These are phyloP conservation scores for Penicillium aurantiogriseum DNA, from an alignment of 2,329 filamentous ascomycete genomes.

Conservation along the genomic window DNA sequence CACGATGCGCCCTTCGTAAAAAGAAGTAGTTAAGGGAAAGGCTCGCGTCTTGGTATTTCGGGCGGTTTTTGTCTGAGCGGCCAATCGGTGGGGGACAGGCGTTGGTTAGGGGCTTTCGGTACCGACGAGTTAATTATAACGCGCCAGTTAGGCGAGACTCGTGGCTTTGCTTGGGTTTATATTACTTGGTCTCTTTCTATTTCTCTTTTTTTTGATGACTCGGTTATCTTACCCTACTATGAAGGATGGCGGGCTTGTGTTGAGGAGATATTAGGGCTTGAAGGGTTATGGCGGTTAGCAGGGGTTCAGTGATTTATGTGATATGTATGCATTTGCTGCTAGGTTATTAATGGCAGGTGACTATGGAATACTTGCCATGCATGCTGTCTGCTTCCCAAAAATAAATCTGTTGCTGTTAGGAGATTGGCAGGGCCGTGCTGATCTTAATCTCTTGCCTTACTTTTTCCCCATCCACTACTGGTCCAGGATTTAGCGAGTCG, in stretches of 20 bases:
- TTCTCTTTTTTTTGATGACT: background rate
- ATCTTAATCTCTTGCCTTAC: conserved; percentile 2
- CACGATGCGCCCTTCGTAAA: conserved; percentile 13
- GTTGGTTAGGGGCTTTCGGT: background rate
- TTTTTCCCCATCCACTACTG: background rate
- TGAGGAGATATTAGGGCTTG: background rate
- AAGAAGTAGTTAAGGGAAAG: conserved; percentile 22
- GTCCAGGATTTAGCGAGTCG: background rate
- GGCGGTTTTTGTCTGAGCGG: background rate
- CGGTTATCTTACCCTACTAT: too few relatives aligned
- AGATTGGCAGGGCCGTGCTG: background rate
- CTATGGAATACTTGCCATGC: background rate
- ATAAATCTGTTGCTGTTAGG: background rate
- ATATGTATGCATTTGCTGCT: background rate
- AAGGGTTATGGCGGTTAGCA: background rate
- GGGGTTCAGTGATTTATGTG: background rate
- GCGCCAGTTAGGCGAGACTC: conserved; percentile 5
- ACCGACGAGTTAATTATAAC: conserved; percentile 3
- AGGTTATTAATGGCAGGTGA: background rate
- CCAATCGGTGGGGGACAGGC: conserved; percentile 6
- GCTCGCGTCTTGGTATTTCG: conserved; percentile 22
- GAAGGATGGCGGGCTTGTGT: background rate
- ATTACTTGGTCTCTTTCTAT: background rate
- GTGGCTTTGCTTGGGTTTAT: background rate
- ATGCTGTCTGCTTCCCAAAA: background rate